Evolutionary conservation across 345 rosid species (phyloP), one percentile per base, ranked within the genome.

Genomic region (Pistacia vera): DNA sequence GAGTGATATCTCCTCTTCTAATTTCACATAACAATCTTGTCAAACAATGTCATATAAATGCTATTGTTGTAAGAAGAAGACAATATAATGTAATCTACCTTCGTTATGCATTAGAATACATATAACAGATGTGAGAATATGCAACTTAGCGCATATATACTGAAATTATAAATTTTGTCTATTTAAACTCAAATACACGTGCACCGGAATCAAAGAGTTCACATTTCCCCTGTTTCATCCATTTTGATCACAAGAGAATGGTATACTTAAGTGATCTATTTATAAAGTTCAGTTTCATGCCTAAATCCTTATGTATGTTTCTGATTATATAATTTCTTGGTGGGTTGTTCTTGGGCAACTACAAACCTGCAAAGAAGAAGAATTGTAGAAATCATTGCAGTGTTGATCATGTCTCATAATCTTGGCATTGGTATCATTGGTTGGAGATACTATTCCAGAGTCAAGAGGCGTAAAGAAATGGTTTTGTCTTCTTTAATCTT

Each of bases 401-500:
- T 62, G 75, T 52, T 56, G 68, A 36, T 67, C 66, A 13, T 78
- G 62, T 56, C 44, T 81, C 9, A 3, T 76, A n/a, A 5, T 64
- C 48, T 57, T 61, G 13, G 65, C 28, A 7, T 16, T 66, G 8
- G 82, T 30, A 41, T 84, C 66, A 20, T 84, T 28, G 70, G 63
- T 74, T 76, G 82, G 79, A 78, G 66, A 73, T 36, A 73, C 77
- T 60, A 48, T 70, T 41, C n/a, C 25, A 64, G 41, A 71, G 70
- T 35, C 9, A 70, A 78, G 62, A 73, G 33, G 1, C 3, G 0
- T 13, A 16, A 30, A 41, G 51, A 60, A 78, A 79, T 75, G 87
- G 87, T 84, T 48, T 14, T 63, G 57, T 7, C 66, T 13, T 48
- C 35, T 18, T 12, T 20, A 25, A 3, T 28, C 13, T 61, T 1